Percentiles rank a stretch among this genome's conserved stretches.
These are phyloP conservation scores for Blastobotrys raffinosifermentans DNA, from an alignment of 1,139 yeast species.

Conservation along the genomic window DNA sequence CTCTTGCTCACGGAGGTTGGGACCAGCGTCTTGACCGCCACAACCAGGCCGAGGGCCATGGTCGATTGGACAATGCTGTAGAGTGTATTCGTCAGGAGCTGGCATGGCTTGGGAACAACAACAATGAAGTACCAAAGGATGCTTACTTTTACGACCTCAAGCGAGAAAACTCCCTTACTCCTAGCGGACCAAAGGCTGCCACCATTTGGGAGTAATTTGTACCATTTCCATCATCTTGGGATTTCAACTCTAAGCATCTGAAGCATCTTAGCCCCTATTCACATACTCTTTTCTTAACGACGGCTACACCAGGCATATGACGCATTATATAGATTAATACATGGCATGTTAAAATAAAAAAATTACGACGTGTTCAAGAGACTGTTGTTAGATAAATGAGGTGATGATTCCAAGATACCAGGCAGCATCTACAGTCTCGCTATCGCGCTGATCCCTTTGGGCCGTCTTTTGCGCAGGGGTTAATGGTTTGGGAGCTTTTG, in stretches of 20 bases:
- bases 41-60: slow-evolving; percentile 47
- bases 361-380: too few species aligned
- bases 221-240: too few species aligned
- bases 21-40: slow-evolving; percentile 52
- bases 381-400: slow-evolving; percentile 1
- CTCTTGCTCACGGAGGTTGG: slow-evolving; percentile 49
- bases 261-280: too few species aligned
- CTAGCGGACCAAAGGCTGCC: background rate
- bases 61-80: slow-evolving; percentile 18
- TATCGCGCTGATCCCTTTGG: slow-evolving; percentile 18
- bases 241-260: too few species aligned
- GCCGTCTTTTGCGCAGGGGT: slow-evolving; percentile 17
- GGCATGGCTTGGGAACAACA: slow-evolving; percentile 17
- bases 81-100: slow-evolving; percentile 22
- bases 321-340: too few species aligned
- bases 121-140: background rate
- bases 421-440: slow-evolving; percentile 19
- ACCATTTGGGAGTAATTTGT: background rate
- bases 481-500: slow-evolving; percentile 9
- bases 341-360: too few species aligned
- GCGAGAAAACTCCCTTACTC: background rate
- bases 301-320: too few species aligned
- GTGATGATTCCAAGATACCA: slow-evolving; percentile 18
- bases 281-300: too few species aligned
- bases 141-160: slow-evolving; percentile 1